Evolutionary conservation across 371 early-diverging fungal genomes (phyloP), one percentile per base, ranked within the genome.

Genomic region (Coemansia sp.): DNA sequence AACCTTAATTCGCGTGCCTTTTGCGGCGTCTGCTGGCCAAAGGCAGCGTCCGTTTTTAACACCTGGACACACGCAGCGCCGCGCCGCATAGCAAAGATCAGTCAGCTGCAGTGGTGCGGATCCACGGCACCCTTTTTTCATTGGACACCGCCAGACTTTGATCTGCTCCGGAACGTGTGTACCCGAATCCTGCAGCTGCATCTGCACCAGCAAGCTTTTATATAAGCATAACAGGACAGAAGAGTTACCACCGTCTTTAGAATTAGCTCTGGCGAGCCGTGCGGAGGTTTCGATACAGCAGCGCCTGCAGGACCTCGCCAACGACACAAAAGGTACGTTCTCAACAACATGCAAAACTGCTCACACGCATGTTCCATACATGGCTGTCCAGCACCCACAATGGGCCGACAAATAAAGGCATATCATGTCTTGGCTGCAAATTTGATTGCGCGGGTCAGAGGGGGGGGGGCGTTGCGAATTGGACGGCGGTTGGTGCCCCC

Each of bases 151-250:
- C 17, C 23, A 32, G 57, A 8, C 57, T 56, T 36, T 26, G 55
- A 55, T 55, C 36, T 56, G 9, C 19, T 29, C 28, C 19, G 17
- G 36, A 6, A 36, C 57, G 36, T 39, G 36, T 19, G 57, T 19
- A 56, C 36, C 36, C 57, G 57, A 15, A 32, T 36, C 57, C 29
- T 36, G 57, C 29, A 56, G 57, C 57, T 36, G 57, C 57, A 56
- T 36, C 57, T 32, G 57, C 36, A 32, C 15, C 17, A 9, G 21
- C 36, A 32, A 19, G 36, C 36, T 36, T 19, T 29, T 36, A 19
- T 56, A 36, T 56, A 56, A 29, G 29, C 36, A 56, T 36, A 29
- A 56, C 57, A 56, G 52, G 8, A 1, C 52, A 4, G 26, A 24
- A n/a, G 48, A 17, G 52, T 52, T 52, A 52, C 26, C 12, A 24